Evolutionary conservation across 768 basidiomycete genomes (phyloP).

Genomic region (Phylloporus sp.): DNA sequence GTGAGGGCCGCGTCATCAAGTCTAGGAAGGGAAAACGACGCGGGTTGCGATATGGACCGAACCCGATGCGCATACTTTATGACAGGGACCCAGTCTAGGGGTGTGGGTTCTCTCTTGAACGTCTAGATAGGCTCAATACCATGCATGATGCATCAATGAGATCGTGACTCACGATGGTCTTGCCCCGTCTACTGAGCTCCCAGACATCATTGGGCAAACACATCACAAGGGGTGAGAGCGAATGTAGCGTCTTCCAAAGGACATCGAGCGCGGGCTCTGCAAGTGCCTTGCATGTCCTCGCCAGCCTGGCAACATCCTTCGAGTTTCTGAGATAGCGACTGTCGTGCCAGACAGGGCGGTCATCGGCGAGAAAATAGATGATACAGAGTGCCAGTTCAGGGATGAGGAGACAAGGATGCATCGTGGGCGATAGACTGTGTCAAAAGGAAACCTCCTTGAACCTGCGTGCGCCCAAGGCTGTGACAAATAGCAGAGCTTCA

Average conservation of each 20-base stretch:
- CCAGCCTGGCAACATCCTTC: slow-evolving; percentile 24
- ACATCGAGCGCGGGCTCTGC: slow-evolving; percentile 29
- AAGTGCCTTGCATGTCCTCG: slow-evolving; percentile 28
- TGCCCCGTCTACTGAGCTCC: slow-evolving; percentile 17
- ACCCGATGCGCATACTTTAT: slow-evolving; percentile 25
- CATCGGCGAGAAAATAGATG: slow-evolving; percentile 22
- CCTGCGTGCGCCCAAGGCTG: not conserved
- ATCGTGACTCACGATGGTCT: slow-evolving; percentile 20
- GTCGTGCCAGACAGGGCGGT: slow-evolving; percentile 13
- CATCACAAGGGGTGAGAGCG: slow-evolving; percentile 28
- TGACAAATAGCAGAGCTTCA: not conserved
- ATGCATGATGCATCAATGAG: not conserved
- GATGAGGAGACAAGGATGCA: slow-evolving; percentile 31
- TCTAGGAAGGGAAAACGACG: slow-evolving; percentile 16
- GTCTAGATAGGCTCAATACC: slow-evolving; percentile 9
- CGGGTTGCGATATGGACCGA: slow-evolving; percentile 20
- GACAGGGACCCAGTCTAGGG: slow-evolving; percentile 22
- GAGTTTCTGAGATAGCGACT: slow-evolving; percentile 18
- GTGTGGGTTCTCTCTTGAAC: slow-evolving; percentile 18
- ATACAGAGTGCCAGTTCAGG: slow-evolving; percentile 25
- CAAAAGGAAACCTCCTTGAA: not conserved
- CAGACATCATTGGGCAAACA: slow-evolving; percentile 26
- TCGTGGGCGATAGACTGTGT: not conserved
- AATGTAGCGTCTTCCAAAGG: slow-evolving; percentile 30
- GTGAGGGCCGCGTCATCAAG: slow-evolving; percentile 25